A percentile compares a stretch with the other conserved stretches of the same genome.
phyloP scores from a whole-genome alignment of 495 filamentous ascomycete genomes.

The Penicillium ochrochloron region DNA sequence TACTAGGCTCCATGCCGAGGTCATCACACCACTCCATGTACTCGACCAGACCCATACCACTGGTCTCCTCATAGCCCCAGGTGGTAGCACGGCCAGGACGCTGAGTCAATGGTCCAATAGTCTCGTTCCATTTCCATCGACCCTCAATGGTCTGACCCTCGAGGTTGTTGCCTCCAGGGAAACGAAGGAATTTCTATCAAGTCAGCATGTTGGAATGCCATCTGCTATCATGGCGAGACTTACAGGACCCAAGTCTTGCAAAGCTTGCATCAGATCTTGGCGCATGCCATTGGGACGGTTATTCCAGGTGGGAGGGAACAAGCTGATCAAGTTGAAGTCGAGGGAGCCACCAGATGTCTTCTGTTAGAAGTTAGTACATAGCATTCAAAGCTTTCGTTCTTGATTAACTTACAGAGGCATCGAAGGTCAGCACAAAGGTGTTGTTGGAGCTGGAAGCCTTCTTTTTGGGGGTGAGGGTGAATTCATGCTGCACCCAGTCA shows the following conservation, averaged over 20 bases:
- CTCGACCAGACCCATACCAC: constrained; percentile 62
- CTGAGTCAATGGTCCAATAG: constrained; percentile 65
- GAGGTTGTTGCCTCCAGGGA: constrained; percentile 71
- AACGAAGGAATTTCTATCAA: constrained; percentile 60
- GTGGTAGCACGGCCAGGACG: constrained; percentile 63
- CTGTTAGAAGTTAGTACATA: constrained; percentile 13
- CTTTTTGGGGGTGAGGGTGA: constrained; percentile 34
- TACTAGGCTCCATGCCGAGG: constrained; percentile 59
- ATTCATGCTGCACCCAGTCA: constrained; percentile 42
- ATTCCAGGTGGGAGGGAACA: constrained; percentile 69
- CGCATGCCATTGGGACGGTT: constrained; percentile 65
- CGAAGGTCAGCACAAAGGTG: constrained; percentile 64
- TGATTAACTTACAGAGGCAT: constrained; percentile 44
- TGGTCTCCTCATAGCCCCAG: constrained; percentile 64
- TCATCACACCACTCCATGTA: constrained; percentile 71
- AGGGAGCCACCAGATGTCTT: constrained; percentile 54
- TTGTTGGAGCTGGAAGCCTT: constrained; percentile 65
- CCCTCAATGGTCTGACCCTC: constrained; percentile 57
- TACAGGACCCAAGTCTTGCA: constrained; percentile 51
- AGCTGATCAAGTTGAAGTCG: constrained; percentile 67
- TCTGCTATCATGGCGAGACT: neutral
- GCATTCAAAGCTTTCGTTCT: neutral
- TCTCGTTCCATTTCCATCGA: constrained; percentile 72
- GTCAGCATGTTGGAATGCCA: constrained; percentile 3
- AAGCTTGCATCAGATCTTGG: constrained; percentile 61